phyloP scores from a whole-genome alignment of 495 filamentous ascomycete species.

The Cercophora newfieldiana region DNA sequence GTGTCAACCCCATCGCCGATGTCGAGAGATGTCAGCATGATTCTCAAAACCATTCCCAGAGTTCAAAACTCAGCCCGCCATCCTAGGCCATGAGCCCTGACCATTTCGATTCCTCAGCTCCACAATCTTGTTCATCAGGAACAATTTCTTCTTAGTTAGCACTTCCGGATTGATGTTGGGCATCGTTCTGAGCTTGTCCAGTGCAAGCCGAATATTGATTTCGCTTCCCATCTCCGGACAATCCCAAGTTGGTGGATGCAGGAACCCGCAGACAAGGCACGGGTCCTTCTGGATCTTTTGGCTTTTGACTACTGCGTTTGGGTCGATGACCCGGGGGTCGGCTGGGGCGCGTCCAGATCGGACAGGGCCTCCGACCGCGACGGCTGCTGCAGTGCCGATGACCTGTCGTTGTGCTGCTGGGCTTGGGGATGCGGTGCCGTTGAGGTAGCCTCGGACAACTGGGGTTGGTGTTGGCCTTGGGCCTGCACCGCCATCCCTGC shows the following conservation, averaged over 20 bases:
- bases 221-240: slow-evolving; percentile 39
- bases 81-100: too few species aligned
- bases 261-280: slow-evolving; percentile 36
- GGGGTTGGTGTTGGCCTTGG: too few species aligned
- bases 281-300: slow-evolving; percentile 19
- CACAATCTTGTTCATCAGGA: background rate
- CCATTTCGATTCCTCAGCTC: background rate
- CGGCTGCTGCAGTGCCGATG: background rate
- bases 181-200: slow-evolving; percentile 22
- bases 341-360: background rate
- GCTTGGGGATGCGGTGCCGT: too few species aligned
- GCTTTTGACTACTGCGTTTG: background rate
- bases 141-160: background rate
- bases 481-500: too few species aligned
- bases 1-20: background rate
- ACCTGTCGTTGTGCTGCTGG: too few species aligned
- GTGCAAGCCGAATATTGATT: slow-evolving; percentile 27
- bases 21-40: background rate
- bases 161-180: background rate
- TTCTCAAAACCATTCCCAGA: background rate
- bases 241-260: slow-evolving; percentile 26
- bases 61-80: background rate
- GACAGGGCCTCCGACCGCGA: background rate
- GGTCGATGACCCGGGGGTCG: background rate
- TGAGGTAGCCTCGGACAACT: too few species aligned